phyloP scores from a whole-genome alignment of 495 filamentous ascomycete genomes.

The Daldinia bambusicola region DNA sequence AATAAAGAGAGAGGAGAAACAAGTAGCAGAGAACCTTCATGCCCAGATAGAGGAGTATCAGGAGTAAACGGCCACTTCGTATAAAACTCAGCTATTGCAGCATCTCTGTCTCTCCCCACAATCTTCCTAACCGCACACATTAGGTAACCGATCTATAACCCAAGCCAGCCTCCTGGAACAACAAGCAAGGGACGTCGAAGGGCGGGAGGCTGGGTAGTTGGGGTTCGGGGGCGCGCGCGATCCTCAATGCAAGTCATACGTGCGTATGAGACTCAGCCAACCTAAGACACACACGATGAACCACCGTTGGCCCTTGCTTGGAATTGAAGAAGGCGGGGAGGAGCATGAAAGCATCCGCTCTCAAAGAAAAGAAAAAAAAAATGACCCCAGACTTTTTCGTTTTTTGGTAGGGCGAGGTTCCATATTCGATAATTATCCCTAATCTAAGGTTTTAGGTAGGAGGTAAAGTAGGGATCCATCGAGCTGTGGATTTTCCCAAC shows the following conservation, averaged over 20 bases:
- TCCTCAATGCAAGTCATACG: constrained; percentile 12
- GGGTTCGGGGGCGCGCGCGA: too few species aligned
- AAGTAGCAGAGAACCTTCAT: too few species aligned
- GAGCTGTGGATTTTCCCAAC: constrained; percentile 18
- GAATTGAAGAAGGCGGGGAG: constrained; percentile 11
- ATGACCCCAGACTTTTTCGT: not conserved
- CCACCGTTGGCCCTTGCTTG: not conserved
- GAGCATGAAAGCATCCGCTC: not conserved
- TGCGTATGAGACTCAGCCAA: not conserved
- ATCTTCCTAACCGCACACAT: not conserved
- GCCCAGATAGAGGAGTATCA: too few species aligned
- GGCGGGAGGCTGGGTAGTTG: not conserved
- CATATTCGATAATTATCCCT: too few species aligned
- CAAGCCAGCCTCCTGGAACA: constrained; percentile 6
- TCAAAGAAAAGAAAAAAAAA: too few species aligned
- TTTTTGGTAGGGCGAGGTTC: not conserved
- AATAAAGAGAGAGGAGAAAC: too few species aligned
- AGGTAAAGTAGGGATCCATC: too few species aligned
- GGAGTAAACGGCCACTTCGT: too few species aligned
- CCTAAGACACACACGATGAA: constrained; percentile 3
- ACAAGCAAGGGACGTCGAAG: not conserved
- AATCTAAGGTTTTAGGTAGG: too few species aligned
- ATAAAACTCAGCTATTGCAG: too few species aligned
- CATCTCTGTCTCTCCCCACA: constrained; percentile 2
- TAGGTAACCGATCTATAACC: not conserved